Percentiles rank a stretch among this genome's conserved stretches.
These are phyloP conservation scores for Dimargaris cristalligena DNA, from an alignment of 192 early-diverging fungal genomes.

Conservation along the genomic window DNA sequence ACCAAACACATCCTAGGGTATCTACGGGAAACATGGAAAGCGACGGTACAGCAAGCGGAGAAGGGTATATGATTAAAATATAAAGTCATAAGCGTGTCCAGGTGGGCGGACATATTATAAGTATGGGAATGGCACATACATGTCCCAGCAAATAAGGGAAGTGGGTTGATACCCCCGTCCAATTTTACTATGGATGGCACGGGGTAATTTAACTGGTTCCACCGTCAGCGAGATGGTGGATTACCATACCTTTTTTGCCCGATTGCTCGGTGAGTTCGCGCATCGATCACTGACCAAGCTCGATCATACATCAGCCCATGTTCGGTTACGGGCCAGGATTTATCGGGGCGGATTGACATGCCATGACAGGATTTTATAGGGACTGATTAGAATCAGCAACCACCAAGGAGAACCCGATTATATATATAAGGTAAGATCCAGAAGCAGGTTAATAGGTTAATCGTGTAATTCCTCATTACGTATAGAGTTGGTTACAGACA, in stretches of 20 bases:
- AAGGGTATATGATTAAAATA: background rate
- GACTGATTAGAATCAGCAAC: conserved; percentile 18
- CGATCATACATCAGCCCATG: conserved; percentile 45
- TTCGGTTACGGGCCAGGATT: conserved; percentile 32
- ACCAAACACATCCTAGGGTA: conserved; percentile 46
- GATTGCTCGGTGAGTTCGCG: conserved; percentile 30
- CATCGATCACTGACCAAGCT: conserved; percentile 44
- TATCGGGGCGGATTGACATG: conserved; percentile 24
- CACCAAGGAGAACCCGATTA: conserved; percentile 14
- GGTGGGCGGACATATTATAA: background rate
- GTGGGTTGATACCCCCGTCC: background rate
- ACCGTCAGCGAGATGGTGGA: no score
- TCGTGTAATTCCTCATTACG: conserved; percentile 12
- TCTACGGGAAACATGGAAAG: no score
- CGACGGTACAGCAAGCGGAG: no score
- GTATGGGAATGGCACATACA: background rate
- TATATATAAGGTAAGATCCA: conserved; percentile 13
- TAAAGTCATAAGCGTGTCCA: background rate
- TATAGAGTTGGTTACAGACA: background rate
- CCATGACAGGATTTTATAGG: conserved; percentile 72
- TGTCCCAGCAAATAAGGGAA: background rate
- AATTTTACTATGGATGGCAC: background rate
- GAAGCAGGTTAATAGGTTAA: conserved; percentile 10
- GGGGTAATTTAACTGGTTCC: no score
- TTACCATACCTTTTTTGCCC: conserved; percentile 53